Base-by-base conservation (phyloP, 2,329 filamentous ascomycete species). In the Aspergillus puulaauensis region DNA sequence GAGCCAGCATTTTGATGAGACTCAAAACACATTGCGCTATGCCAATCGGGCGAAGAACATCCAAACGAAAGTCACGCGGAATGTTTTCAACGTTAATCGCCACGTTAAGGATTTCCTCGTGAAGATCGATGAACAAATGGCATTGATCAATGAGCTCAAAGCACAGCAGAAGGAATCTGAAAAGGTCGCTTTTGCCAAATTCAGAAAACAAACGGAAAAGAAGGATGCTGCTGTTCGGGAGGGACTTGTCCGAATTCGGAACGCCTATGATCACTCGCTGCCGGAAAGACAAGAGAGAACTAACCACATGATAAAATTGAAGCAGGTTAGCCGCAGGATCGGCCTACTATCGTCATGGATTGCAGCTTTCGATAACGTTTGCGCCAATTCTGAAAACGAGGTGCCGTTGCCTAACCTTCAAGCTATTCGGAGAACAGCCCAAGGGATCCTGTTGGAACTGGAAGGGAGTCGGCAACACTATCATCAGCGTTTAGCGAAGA, bases 81-180 rank as follows among this genome's bases (percentile, higher is more conserved):
- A 99, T 71, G 93, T 98, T 23, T 99, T 96, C 79, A 99, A 99
- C 73, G 95, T 99, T 63, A 97, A 99, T 74, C 90, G 95, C 61
- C 95, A 99, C 77, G 95, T 99, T 69, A 99, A 99, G 80, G 95
- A 99, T 76, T 99, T 96, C 77, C 78, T 99, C 73, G 95, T 97
- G 80, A 98, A 98, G 83, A 99, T 99, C 68, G 93, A 99, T 71
- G 95, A 99, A 77, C 93, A 99, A 73, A 93, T 96, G 83, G 89
- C 87, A n/a, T 77, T 97, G 70, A 99, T 99, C 74, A 96, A 96
- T 66, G 93, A 98, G 73, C 84, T 99, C 55, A 92, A 95, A 77
- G 90, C 90, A 24, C 91, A 97, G 73, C 91, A 96, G 71, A 96
- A 92, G 73, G 90, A 98, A 56, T 88, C 88, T 4, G 95, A 98